These are phyloP conservation scores for Clohesyomyces aquaticus DNA, from an alignment of 495 filamentous ascomycete species.

Conservation along the genomic window DNA sequence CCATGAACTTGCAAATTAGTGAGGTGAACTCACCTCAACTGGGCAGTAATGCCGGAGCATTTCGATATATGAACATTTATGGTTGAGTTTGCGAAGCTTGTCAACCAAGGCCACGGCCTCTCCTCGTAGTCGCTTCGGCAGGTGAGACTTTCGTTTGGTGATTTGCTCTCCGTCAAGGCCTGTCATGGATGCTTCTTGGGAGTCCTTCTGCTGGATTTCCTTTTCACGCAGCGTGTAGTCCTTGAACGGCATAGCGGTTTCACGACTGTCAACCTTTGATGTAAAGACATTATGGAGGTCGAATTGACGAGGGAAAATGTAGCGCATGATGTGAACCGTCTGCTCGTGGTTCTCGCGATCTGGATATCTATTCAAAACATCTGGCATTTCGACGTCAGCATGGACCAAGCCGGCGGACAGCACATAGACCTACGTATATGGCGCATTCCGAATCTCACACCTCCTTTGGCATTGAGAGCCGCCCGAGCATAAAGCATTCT, in stretches of 20 bases:
- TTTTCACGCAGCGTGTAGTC: constrained; percentile 83
- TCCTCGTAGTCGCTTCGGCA: constrained; percentile 81
- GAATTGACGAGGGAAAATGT: constrained; percentile 93
- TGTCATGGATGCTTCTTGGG: constrained; percentile 8
- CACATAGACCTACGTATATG: constrained; percentile 71
- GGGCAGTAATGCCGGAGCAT: constrained; percentile 85
- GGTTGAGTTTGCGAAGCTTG: constrained; percentile 70
- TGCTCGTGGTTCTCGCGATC: constrained; percentile 55
- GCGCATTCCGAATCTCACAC: constrained; percentile 72
- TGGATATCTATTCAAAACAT: constrained; percentile 80
- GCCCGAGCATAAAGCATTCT: constrained; percentile 85
- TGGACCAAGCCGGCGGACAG: background rate
- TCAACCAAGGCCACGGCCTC: constrained; percentile 59
- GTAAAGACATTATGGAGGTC: constrained; percentile 91
- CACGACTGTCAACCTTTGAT: constrained; percentile 60
- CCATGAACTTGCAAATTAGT: constrained; percentile 1
- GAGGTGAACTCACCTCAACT: constrained; percentile 45
- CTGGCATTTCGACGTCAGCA: constrained; percentile 51
- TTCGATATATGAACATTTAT: constrained; percentile 73
- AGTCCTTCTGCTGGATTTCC: constrained; percentile 62
- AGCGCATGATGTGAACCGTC: constrained; percentile 78
- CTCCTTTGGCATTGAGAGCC: constrained; percentile 66
- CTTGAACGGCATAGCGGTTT: constrained; percentile 72
- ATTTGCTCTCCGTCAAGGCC: constrained; percentile 22
- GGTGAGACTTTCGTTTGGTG: constrained; percentile 33